Evolutionary conservation across 768 basidiomycete species (phyloP), one percentile per base, ranked within the genome.

Genomic region (Pleurotus salmoneostramineus): DNA sequence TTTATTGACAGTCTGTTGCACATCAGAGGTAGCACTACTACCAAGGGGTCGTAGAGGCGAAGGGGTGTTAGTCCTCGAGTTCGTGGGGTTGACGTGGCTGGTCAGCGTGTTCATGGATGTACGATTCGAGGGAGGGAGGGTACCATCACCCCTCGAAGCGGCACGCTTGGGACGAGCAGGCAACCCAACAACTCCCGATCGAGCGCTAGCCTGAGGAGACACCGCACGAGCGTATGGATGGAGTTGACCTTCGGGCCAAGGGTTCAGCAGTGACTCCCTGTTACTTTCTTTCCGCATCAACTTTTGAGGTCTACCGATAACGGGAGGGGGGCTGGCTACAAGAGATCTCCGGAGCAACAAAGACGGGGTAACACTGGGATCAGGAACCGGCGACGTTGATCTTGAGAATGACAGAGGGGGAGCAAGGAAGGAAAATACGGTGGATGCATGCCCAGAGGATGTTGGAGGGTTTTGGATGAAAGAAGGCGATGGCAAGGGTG

Each of bases 151-250:
- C 35, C 36, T 31, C n/a, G 27, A 17, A 21, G 52, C 37, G 36
- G 10, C 35, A 31, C 40, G 52, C 15, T 55, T 21, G 36, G 48
- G 44, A 45, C 44, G 44, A 11, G 44, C 12, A 14, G 44, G 44
- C n/a, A 45, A 45, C 10, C 44, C 44, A 10, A 17, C 44, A 17
- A 45, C n/a, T 10, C 37, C 37, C 37, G 10, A 10, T 40, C 37
- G 21, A 27, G 3, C 44, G 44, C 44, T 15, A 17, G 17, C 17
- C 6, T 42, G 17, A 27, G 12, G 27, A 55, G 21, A n/a, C 7
- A 8, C 52, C 37, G 21, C 36, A 11, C n/a, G 52, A n/a, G 52
- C 52, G 32, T 55, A 55, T 4, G 52, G 52, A 43, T 55, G 52
- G 8, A 17, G 52, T 14, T 42, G 35, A 36, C 35, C 35, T 10